Evolutionary conservation across 371 early-diverging fungal genomes (phyloP).

Genomic region (Rhizomucor miehei): DNA sequence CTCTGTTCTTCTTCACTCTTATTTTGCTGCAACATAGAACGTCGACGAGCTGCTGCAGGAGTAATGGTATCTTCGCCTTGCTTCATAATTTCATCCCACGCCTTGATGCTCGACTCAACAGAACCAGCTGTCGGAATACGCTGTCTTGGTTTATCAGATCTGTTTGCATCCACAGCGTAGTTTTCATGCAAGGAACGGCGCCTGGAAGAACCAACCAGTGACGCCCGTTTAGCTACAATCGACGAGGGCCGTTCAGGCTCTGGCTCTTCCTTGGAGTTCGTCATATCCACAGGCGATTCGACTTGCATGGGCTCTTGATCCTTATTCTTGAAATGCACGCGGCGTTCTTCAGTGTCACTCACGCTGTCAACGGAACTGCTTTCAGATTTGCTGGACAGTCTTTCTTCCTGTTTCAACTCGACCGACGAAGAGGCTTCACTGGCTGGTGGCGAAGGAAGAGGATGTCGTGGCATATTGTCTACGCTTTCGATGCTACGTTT

Average conservation of each 20-base stretch:
- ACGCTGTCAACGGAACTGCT: too few relatives aligned
- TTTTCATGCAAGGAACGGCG: slow-evolving; percentile 37
- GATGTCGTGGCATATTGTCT: not conserved
- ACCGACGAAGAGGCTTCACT: slow-evolving; percentile 1
- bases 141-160: slow-evolving; percentile 11
- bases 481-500: slow-evolving; percentile 4
- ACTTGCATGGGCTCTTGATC: not conserved
- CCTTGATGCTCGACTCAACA: slow-evolving; percentile 39
- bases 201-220: slow-evolving; percentile 22
- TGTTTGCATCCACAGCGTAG: slow-evolving; percentile 17
- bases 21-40: slow-evolving; percentile 1
- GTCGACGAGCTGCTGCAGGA: slow-evolving; percentile 7
- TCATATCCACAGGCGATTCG: not conserved
- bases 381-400: too few relatives aligned
- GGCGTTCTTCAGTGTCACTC: slow-evolving; percentile 7
- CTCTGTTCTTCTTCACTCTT: not conserved
- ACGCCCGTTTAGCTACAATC: slow-evolving; percentile 28
- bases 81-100: slow-evolving; percentile 35
- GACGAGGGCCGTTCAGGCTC: slow-evolving; percentile 21
- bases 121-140: slow-evolving; percentile 26
- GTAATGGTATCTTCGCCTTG: slow-evolving; percentile 10
- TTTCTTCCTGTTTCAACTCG: too few relatives aligned
- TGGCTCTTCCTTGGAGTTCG: not conserved
- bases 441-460: slow-evolving; percentile 3
- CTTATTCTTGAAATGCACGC: slow-evolving; percentile 6